Evolutionary conservation across 1,284 basidiomycete species (phyloP), one percentile per base, ranked within the genome.

Genomic region (Sporisorium sorghi): DNA sequence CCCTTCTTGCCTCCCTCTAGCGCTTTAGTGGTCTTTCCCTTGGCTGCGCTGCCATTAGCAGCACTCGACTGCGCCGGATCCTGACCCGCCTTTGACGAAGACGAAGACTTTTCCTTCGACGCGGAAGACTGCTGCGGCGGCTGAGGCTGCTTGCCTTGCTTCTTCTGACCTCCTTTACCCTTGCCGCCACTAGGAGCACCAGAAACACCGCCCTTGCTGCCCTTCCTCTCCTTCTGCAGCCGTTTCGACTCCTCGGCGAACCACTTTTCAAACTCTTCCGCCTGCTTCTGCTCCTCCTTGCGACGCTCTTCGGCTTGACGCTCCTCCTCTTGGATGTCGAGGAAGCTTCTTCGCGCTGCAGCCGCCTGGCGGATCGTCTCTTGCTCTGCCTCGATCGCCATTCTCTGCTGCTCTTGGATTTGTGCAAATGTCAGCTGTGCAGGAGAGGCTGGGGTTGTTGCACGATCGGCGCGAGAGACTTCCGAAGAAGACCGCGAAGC

Each of bases 241-340:
- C 80, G 76, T 26, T 69, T 77, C 40, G 74, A 77, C 48, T 83
- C 82, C 33, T 83, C 72, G n/a, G 81, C 79, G 47, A 80, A 84
- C 82, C 82, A 84, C 46, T 63, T 72, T 46, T 83, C 81, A 52
- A 84, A 84, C 49, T 78, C 80, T 47, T 73, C 77, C 14, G 73
- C 76, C 47, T 82, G 77, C 35, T 72, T 67, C 56, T 73, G 69
- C 33, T 80, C 78, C 43, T 64, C 73, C n/a, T 55, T 68, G 21
- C 56, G 56, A 30, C 74, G 75, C 63, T 81, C 79, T 48, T 64
- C 68, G 24, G 63, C 76, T 26, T 49, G 30, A 9, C 69, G 65
- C 40, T 83, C 82, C 53, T 83, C 79, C 37, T 81, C 73, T 35
- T 77, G 71, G 23, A 83, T 78, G 39, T 81, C 73, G 14, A 81